Percentiles rank a stretch among this genome's conserved stretches.
phyloP scores from a whole-genome alignment of 306 rosid species.

The Coriaria nepalensis region DNA sequence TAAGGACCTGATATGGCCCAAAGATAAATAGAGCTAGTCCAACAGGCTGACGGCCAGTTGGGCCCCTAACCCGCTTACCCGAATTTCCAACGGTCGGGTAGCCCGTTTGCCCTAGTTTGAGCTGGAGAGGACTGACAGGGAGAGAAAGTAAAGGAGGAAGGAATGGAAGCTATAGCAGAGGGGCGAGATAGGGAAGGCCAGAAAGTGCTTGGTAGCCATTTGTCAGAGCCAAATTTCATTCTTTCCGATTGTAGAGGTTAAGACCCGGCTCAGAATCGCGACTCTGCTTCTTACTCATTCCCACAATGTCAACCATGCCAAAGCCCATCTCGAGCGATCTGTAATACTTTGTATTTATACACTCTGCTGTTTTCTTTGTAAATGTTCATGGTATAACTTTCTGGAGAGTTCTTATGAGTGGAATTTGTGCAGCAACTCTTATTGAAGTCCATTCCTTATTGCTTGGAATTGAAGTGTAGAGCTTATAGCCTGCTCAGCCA shows the following conservation, averaged over 20 bases:
- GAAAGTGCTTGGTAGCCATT: slow-evolving; percentile 84
- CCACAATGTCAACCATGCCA: slow-evolving; percentile 73
- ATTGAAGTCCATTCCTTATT: slow-evolving; percentile 66
- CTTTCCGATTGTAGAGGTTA: slow-evolving; percentile 86
- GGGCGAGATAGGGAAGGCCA: slow-evolving; percentile 66
- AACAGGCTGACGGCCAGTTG: too few relatives aligned
- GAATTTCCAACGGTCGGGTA: too few relatives aligned
- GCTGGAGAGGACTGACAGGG: not conserved
- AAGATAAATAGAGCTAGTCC: too few relatives aligned
- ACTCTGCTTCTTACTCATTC: slow-evolving; percentile 74
- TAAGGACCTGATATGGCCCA: too few relatives aligned
- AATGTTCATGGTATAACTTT: not conserved
- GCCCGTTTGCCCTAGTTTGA: too few relatives aligned
- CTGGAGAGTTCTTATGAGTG: not conserved
- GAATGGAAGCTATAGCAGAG: slow-evolving; percentile 80
- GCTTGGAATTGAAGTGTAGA: slow-evolving; percentile 77
- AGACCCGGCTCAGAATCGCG: slow-evolving; percentile 82
- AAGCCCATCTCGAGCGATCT: slow-evolving; percentile 81
- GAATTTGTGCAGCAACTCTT: slow-evolving; percentile 45
- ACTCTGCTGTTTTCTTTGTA: not conserved
- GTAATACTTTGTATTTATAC: slow-evolving; percentile 9
- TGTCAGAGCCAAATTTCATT: slow-evolving; percentile 73
- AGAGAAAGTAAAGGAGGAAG: not conserved
- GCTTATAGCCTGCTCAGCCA: slow-evolving; percentile 82
- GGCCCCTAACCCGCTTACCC: too few relatives aligned